Evolutionary conservation across 768 basidiomycete genomes (phyloP).

Genomic region (Lactifluus pinguis): DNA sequence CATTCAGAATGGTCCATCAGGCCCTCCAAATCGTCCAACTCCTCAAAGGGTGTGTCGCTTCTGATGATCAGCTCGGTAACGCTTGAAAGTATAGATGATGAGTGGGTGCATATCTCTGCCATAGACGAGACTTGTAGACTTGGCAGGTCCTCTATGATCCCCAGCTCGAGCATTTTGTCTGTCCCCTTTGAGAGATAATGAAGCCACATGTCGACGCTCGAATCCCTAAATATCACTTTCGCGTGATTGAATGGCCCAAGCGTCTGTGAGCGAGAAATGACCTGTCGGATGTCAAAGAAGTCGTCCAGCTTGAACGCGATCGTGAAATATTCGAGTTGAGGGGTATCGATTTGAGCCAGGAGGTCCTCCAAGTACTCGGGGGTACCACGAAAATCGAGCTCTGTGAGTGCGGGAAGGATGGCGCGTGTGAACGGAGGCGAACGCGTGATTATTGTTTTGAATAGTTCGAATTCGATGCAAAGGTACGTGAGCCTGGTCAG

Average conservation of each 20-base stretch:
- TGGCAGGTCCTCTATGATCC: background rate
- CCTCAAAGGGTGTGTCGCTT: background rate
- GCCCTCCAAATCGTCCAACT: background rate
- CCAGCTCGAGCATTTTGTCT: background rate
- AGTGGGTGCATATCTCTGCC: background rate
- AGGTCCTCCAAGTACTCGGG: conserved; percentile 4
- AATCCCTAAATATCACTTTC: background rate
- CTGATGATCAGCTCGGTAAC: too few species aligned
- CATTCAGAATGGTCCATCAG: background rate
- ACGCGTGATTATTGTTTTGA: background rate
- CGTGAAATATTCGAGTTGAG: background rate
- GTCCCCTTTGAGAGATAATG: background rate
- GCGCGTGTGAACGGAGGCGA: background rate
- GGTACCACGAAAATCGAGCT: background rate
- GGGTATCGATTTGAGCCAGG: background rate
- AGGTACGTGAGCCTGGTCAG: background rate
- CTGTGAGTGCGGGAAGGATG: background rate
- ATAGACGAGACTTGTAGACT: background rate
- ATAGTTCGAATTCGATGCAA: background rate
- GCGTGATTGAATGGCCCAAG: background rate
- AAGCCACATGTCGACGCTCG: background rate
- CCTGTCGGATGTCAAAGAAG: background rate
- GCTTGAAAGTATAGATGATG: background rate
- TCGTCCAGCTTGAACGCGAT: background rate
- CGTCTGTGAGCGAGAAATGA: background rate